These are phyloP conservation scores for Starmerella floricola DNA, from an alignment of 805 yeast genomes.

Conservation along the genomic window DNA sequence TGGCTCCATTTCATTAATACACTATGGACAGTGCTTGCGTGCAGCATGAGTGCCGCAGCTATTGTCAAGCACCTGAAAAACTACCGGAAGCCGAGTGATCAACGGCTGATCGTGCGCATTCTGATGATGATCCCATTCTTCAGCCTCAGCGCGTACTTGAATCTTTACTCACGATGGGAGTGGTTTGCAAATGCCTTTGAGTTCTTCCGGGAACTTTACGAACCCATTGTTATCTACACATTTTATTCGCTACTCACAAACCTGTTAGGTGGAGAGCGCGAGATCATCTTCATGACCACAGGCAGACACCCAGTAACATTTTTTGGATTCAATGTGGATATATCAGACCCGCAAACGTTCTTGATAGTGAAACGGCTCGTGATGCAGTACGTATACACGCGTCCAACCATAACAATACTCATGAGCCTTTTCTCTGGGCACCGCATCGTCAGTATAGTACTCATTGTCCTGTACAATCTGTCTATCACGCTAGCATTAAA, in stretches of 20 bases:
- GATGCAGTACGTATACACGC: constrained; percentile 88
- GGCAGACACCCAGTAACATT: constrained; percentile 50
- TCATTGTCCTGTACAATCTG: constrained; percentile 58
- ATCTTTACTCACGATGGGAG: constrained; percentile 32
- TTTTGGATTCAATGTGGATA: constrained; percentile 49
- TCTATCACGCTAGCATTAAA: constrained; percentile 75
- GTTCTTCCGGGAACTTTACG: constrained; percentile 70
- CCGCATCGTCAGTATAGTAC: constrained; percentile 38
- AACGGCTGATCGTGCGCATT: constrained; percentile 71
- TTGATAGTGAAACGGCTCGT: constrained; percentile 70
- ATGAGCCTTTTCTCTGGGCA: background rate
- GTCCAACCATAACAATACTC: constrained; percentile 59
- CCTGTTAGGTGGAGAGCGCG: constrained; percentile 84
- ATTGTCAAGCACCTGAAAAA: constrained; percentile 48
- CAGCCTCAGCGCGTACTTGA: constrained; percentile 55
- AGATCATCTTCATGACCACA: constrained; percentile 56
- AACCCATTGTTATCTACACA: constrained; percentile 90
- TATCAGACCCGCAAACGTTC: constrained; percentile 75
- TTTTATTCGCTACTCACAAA: constrained; percentile 74
- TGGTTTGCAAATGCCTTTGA: constrained; percentile 23
- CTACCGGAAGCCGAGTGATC: constrained; percentile 82
- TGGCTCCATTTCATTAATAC: no score
- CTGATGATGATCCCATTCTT: constrained; percentile 72
- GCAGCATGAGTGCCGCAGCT: constrained; percentile 35
- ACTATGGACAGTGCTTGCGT: constrained; percentile 25